Conservation (phyloP, 805 yeast genomes). For the Gaillardinia entomophila region DNA sequence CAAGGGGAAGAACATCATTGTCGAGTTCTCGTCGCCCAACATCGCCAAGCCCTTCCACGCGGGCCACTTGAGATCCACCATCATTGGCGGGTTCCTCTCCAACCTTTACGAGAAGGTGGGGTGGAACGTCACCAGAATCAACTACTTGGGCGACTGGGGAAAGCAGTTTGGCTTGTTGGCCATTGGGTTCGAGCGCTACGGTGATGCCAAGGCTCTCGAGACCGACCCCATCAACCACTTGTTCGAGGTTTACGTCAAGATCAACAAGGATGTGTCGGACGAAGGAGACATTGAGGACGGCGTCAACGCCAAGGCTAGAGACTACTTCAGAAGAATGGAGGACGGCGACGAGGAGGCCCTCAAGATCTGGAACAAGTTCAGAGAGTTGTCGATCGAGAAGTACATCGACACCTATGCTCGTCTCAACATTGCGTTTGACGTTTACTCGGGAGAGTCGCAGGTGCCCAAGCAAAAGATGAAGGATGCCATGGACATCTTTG, state of each 20-base stretch:
- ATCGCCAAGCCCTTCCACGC: constrained; percentile 99
- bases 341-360: constrained; percentile 83
- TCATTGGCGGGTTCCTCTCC: constrained; percentile 92
- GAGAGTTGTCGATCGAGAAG: constrained; percentile 83
- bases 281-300: constrained; percentile 42
- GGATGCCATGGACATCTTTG: constrained; percentile 55
- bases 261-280: constrained; percentile 69
- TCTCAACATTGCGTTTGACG: constrained; percentile 81
- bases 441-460: constrained; percentile 94
- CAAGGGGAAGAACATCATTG: constrained; percentile 54
- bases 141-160: constrained; percentile 99
- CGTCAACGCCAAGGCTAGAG: constrained; percentile 81
- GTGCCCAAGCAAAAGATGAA: constrained; percentile 71
- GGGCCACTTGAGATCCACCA: constrained; percentile 96
- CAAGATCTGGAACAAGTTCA: constrained; percentile 76
- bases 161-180: constrained; percentile 97
- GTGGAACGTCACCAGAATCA: constrained; percentile 87
- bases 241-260: constrained; percentile 86
- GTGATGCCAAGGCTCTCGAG: constrained; percentile 64
- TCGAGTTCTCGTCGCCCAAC: constrained; percentile 96
- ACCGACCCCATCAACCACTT: constrained; percentile 89
- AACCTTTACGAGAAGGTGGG: constrained; percentile 88
- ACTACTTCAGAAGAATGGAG: constrained; percentile 86
- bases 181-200: constrained; percentile 84
- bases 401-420: constrained; percentile 87